Conservation (phyloP, 257 asterid genomes). For the Echium plantagineum region DNA sequence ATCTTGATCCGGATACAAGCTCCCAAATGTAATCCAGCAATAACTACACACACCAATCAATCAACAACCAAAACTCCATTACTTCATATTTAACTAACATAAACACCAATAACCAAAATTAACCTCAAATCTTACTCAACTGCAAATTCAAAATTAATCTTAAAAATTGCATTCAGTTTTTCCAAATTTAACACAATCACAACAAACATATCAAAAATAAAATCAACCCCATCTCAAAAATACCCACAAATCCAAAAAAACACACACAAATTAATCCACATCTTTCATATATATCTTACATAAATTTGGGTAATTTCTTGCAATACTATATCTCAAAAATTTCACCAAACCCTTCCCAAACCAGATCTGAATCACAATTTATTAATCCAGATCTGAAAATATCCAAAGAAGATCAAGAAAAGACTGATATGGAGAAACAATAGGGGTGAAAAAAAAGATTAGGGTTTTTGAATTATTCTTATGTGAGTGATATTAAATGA, state of each 20-base stretch:
- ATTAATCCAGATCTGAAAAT: conserved; percentile 44
- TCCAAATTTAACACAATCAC: not conserved
- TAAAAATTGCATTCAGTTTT: not conserved
- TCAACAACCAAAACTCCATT: conserved; percentile 1
- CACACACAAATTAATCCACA: too few species aligned
- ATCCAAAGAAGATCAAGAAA: conserved; percentile 3
- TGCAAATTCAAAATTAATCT: too few species aligned
- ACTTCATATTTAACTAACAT: not conserved
- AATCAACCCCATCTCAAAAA: too few species aligned
- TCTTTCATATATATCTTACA: too few species aligned
- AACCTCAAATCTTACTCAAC: too few species aligned
- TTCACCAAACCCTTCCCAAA: too few species aligned
- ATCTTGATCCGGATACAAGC: not conserved
- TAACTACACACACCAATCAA: not conserved
- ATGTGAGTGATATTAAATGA: not conserved
- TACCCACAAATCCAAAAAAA: too few species aligned
- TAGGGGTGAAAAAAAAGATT: conserved; percentile 7
- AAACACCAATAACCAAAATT: too few species aligned
- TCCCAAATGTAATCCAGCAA: not conserved
- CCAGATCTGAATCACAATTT: not conserved
- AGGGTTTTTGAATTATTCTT: conserved; percentile 32
- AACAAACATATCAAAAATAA: too few species aligned
- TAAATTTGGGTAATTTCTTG: too few species aligned
- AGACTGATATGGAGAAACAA: not conserved
- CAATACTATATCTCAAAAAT: too few species aligned